Conservation (phyloP, 768 basidiomycete species). For the Boletus vinaceobasis region DNA sequence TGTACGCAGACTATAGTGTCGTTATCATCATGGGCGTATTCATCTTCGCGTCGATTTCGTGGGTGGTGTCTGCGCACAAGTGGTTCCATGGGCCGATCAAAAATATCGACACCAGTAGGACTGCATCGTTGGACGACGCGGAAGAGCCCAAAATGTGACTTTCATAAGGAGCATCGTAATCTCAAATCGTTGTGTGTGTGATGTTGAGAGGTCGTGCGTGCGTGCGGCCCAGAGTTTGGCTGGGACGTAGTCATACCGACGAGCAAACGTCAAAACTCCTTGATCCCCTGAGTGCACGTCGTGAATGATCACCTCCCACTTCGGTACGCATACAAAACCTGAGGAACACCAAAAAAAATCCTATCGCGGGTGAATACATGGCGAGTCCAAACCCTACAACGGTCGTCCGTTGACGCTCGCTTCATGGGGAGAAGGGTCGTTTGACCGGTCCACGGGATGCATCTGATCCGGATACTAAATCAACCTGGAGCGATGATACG, state of each 20-base stretch:
- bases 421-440: conserved; percentile 20
- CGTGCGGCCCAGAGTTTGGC: no score
- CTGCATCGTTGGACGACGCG: conserved; percentile 3
- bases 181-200: no score
- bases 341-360: not conserved
- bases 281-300: no score
- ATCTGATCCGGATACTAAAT: conserved; percentile 1
- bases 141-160: no score
- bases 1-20: conserved; percentile 57
- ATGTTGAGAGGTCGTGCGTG: no score
- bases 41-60: conserved; percentile 58
- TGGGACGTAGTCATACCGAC: not conserved
- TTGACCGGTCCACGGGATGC: conserved; percentile 16
- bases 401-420: conserved; percentile 24
- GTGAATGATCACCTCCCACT: no score
- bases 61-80: conserved; percentile 62
- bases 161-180: no score
- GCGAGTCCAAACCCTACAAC: conserved; percentile 14
- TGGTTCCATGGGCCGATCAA: conserved; percentile 70
- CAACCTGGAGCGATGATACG: not conserved
- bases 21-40: conserved; percentile 65
- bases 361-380: no score
- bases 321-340: not conserved
- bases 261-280: no score
- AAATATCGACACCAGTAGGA: conserved; percentile 44